Base-by-base conservation (phyloP, 2,329 filamentous ascomycete species). In the Parafenestella ontariensis region DNA sequence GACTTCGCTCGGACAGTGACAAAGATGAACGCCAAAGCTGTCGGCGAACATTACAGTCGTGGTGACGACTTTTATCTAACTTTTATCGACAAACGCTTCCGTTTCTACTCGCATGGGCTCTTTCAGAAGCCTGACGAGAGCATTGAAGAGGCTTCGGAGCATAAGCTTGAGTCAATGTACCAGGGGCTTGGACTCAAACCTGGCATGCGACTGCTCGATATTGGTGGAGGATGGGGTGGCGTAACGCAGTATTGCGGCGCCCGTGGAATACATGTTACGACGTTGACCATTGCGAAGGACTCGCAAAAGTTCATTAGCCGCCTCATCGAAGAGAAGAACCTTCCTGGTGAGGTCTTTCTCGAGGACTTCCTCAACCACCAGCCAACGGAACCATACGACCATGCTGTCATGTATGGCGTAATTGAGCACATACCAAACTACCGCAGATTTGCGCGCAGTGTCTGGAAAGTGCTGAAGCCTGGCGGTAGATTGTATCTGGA, bases 381-480 rank as follows among this genome's bases (percentile, higher is more conserved):
- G 40, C 51, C 39, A 6, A 28, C 31, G 13, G 45, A 44, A 31
- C 45, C 45, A 26, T 54, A 54, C 31, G 51, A 54, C 43, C 51
- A 54, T 49, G 45, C 44, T 36, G 51, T 54, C 33, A 54, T 54
- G 10, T 54, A 39, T 41, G 51, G 51, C 18, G 51, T 54, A 10
- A 54, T 54, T 24, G 45, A 54, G 31, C 51, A 54, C 45, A 49
- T 54, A 31, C 45, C 51, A 31, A 49, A 54, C 31, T 54, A 54
- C 46, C 51, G 45, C 23, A 39, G 40, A 34, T 54, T 54, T 26
- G 45, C 51, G 21, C 39, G 37, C 11, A 49, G 34, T 20, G 44
- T 45, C 18, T 54, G 51, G 45, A 24, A 45, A 45, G 46, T 49
- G 15, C 28, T 54, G 40, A 54, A 54, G 46, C 45, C 51, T 4